phyloP scores from a whole-genome alignment of 768 basidiomycete genomes.

The Tulasnella sp. region DNA sequence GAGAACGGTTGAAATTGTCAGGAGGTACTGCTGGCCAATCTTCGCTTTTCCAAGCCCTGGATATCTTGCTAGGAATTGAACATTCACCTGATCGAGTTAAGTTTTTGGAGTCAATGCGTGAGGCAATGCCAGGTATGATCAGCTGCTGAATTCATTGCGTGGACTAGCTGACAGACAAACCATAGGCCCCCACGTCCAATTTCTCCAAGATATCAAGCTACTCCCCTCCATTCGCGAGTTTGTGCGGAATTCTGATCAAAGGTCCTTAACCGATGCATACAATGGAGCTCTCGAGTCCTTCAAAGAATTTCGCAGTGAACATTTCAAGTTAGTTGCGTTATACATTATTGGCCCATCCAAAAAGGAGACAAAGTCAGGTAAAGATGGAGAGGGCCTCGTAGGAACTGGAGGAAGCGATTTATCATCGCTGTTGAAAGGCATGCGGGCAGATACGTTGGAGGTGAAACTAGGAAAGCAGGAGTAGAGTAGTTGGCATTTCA shows the following conservation, averaged over 20 bases:
- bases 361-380: no score
- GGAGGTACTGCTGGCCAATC: constrained; percentile 6
- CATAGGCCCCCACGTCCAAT: constrained; percentile 2
- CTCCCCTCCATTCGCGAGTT: constrained; percentile 2
- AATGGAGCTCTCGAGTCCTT: no score
- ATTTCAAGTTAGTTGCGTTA: no score
- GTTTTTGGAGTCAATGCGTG: neutral
- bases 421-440: no score
- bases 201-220: neutral
- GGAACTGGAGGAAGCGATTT: no score
- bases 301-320: no score
- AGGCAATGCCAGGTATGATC: constrained; percentile 7
- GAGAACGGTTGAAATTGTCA: constrained; percentile 5
- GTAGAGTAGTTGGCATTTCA: no score
- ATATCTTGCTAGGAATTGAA: constrained; percentile 1
- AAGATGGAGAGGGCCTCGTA: no score
- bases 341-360: no score
- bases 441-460: no score
- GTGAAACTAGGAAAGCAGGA: no score
- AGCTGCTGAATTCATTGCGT: neutral
- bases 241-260: neutral
- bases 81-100: neutral
- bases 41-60: neutral
- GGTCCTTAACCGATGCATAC: no score
- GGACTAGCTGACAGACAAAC: neutral